phyloP scores from a whole-genome alignment of 148 eudicot species.

The Limonium bicolor region DNA sequence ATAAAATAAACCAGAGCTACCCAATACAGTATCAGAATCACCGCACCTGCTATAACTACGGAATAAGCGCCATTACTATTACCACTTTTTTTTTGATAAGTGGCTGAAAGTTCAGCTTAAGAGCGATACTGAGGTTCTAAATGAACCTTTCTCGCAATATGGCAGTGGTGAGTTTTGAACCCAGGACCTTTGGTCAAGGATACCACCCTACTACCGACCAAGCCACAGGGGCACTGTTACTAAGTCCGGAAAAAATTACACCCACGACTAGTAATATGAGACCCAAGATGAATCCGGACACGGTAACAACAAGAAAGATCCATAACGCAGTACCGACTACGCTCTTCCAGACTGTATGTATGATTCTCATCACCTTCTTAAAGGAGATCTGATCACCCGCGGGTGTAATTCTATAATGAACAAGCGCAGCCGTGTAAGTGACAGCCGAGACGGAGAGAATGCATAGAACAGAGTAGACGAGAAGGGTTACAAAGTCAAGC shows the following conservation, averaged over 20 bases:
- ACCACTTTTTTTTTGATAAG: too few relatives aligned
- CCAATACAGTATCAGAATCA: not conserved
- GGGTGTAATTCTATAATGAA: too few relatives aligned
- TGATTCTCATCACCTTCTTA: not conserved
- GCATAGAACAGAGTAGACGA: not conserved
- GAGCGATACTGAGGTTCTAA: too few relatives aligned
- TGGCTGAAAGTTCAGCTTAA: too few relatives aligned
- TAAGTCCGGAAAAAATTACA: not conserved
- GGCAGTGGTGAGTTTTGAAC: too few relatives aligned
- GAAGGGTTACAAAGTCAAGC: not conserved
- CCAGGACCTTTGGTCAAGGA: too few relatives aligned
- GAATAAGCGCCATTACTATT: not conserved
- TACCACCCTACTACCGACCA: too few relatives aligned
- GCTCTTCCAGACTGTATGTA: too few relatives aligned
- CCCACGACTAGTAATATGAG: not conserved
- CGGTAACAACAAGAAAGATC: not conserved
- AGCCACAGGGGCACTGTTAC: too few relatives aligned
- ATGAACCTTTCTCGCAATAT: too few relatives aligned
- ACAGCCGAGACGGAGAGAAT: not conserved
- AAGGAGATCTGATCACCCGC: not conserved
- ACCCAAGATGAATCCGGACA: not conserved
- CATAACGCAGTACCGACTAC: not conserved
- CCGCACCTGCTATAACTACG: not conserved
- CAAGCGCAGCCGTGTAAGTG: not conserved
- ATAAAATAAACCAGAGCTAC: not conserved